A percentile compares a stretch with the other conserved stretches of the same genome.
These are phyloP conservation scores for Saccharum officinarum DNA, from an alignment of 176 grass and related monocot genomes.

Conservation along the genomic window DNA sequence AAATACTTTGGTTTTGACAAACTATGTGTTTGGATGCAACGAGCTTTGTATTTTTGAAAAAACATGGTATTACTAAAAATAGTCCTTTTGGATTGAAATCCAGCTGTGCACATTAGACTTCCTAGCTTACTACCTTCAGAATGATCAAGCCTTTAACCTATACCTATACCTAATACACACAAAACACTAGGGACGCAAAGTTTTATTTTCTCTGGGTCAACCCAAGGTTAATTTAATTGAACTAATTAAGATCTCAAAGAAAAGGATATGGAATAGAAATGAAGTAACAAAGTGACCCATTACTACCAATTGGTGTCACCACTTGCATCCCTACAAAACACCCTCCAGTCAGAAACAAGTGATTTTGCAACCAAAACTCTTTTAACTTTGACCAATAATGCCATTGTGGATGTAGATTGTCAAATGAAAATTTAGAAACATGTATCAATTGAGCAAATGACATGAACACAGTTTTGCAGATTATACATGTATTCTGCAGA, in stretches of 20 bases:
- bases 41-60: not conserved
- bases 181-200: not conserved
- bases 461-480: not conserved
- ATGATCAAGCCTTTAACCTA: not conserved
- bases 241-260: not conserved
- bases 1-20: not conserved
- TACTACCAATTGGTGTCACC: not conserved
- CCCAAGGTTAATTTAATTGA: not conserved
- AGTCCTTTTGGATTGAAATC: not conserved
- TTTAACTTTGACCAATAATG: not conserved
- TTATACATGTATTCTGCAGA: not conserved
- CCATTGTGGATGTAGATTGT: not conserved
- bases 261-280: not conserved
- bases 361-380: not conserved
- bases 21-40: too few relatives aligned
- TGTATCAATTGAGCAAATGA: not conserved
- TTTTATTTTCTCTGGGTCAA: not conserved
- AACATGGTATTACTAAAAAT: not conserved
- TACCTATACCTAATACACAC: not conserved
- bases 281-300: not conserved
- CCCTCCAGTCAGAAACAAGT: not conserved
- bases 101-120: constrained; percentile 10
- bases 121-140: not conserved
- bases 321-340: not conserved
- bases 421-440: not conserved